These are phyloP conservation scores for Basipetospora chlamydospora DNA, from an alignment of 2,329 filamentous ascomycete genomes.

Conservation along the genomic window DNA sequence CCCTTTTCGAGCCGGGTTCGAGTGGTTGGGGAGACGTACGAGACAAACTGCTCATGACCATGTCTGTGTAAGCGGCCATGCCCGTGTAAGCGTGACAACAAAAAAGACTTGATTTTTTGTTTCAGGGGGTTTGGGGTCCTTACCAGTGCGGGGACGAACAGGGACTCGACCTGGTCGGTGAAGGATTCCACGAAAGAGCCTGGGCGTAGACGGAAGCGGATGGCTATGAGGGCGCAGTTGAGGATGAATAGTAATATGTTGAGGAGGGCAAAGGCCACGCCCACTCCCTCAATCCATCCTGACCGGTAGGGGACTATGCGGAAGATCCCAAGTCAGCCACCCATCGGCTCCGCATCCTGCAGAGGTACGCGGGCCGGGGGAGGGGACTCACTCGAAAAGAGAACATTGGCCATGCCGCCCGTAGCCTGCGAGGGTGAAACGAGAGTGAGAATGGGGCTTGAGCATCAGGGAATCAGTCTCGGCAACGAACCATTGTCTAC, in stretches of 20 bases:
- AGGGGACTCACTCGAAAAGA: slow-evolving; percentile 31
- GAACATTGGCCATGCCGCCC: slow-evolving; percentile 40
- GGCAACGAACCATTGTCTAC: slow-evolving; percentile 5
- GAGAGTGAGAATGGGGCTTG: too few species aligned
- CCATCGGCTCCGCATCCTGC: not conserved
- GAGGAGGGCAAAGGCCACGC: slow-evolving; percentile 45
- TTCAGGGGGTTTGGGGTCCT: slow-evolving; percentile 11
- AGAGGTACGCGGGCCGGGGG: not conserved
- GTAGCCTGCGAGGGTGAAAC: slow-evolving; percentile 40
- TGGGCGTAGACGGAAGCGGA: slow-evolving; percentile 41
- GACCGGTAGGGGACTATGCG: slow-evolving; percentile 3
- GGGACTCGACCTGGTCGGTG: slow-evolving; percentile 58
- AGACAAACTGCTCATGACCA: slow-evolving; percentile 23
- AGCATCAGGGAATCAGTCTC: not conserved
- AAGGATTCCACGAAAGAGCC: slow-evolving; percentile 37
- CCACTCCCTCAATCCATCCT: slow-evolving; percentile 41
- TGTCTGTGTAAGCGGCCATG: not conserved
- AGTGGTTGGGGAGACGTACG: too few species aligned
- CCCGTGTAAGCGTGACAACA: too few species aligned
- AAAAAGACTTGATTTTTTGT: too few species aligned
- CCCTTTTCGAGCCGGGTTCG: not conserved
- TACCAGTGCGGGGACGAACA: slow-evolving; percentile 60
- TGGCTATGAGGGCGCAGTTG: slow-evolving; percentile 49
- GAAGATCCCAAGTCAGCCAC: not conserved
- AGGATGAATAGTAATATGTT: slow-evolving; percentile 48